Base-by-base conservation (phyloP, 371 early-diverging fungal genomes). In the Coemansia sp. region DNA sequence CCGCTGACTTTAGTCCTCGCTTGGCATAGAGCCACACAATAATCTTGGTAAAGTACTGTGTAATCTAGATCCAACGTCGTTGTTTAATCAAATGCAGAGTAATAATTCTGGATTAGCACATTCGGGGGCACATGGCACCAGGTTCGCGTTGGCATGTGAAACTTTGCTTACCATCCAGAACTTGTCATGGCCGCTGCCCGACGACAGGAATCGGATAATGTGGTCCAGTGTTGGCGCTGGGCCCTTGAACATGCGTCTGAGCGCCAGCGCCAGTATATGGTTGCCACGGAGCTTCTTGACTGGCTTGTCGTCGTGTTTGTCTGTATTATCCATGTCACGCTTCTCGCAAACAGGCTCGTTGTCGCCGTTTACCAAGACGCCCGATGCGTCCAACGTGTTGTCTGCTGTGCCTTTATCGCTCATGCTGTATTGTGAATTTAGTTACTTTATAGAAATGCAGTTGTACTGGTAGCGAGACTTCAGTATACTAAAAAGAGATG, bases 161-260 rank as follows among this genome's bases (percentile, higher is more conserved):
- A 56, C 2, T 11, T 9, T 29, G 15, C 75, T 82, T 86, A 94
- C 93, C 97, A 96, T 96, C 66, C 95, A 83, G 26, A 91, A 89
- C 84, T 97, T 97, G 84, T 97, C 97, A 17, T 94, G 93, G 26
- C 97, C 96, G 53, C 92, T 85, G 51, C 87, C 89, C 53, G 88
- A 83, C 70, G 84, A 86, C 52, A 92, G 76, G 67, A 91, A 92
- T 21, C 90, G 87, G 21, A 91, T 81, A n/a, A 91, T 71, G 41
- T 86, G 89, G 70, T 90, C 90, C 17, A 92, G 81, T 17, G 78
- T 85, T 11, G 89, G 89, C 13, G 79, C 69, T 1, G 73, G 80
- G 23, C 72, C 72, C 56, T 78, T 78, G 52, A 77, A 58, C 78
- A 65, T 54, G 63, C 78, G 78, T 36, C 65, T 58, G 15, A 77